Conservation (phyloP, 2,329 filamentous ascomycete species). For the Neocucurbitaria cava region DNA sequence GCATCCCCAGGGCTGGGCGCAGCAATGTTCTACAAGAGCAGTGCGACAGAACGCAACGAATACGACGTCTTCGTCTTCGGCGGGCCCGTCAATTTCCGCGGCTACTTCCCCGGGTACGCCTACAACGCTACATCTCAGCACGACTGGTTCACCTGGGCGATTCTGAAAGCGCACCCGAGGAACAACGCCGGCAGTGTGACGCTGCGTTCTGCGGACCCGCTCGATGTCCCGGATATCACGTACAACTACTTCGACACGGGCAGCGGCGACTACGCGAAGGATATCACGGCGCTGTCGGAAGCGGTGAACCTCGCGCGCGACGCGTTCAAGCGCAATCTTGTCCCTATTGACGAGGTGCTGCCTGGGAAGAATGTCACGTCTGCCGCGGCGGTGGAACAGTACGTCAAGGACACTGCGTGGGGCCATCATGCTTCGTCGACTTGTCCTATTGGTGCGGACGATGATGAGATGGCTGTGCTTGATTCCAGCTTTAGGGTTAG, state of each 20-base stretch:
- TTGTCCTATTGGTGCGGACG: conserved; percentile 61
- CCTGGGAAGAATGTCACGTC: conserved; percentile 57
- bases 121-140: conserved; percentile 59
- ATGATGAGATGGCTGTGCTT: conserved; percentile 61
- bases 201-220: conserved; percentile 67
- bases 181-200: conserved; percentile 68
- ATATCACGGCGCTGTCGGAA: conserved; percentile 62
- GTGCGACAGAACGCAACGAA: conserved; percentile 54
- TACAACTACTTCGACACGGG: conserved; percentile 55
- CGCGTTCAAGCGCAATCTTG: conserved; percentile 35
- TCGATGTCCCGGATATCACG: conserved; percentile 66
- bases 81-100: conserved; percentile 61
- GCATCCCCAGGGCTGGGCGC: conserved; percentile 62
- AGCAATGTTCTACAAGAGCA: conserved; percentile 54
- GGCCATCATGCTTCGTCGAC: conserved; percentile 66
- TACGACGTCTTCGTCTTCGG: conserved; percentile 65
- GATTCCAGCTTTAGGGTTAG: conserved; percentile 58
- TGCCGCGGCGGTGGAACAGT: conserved; percentile 38
- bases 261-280: conserved; percentile 67
- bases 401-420: conserved; percentile 40
- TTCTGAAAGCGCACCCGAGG: conserved; percentile 68
- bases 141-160: conserved; percentile 58
- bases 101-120: conserved; percentile 64
- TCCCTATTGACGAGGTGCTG: conserved; percentile 53
- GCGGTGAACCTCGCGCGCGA: conserved; percentile 60